A percentile compares a stretch with the other conserved stretches of the same genome.
Conservation (phyloP, 352 stramenopile genomes). For the Phytophthora palmivora region DNA sequence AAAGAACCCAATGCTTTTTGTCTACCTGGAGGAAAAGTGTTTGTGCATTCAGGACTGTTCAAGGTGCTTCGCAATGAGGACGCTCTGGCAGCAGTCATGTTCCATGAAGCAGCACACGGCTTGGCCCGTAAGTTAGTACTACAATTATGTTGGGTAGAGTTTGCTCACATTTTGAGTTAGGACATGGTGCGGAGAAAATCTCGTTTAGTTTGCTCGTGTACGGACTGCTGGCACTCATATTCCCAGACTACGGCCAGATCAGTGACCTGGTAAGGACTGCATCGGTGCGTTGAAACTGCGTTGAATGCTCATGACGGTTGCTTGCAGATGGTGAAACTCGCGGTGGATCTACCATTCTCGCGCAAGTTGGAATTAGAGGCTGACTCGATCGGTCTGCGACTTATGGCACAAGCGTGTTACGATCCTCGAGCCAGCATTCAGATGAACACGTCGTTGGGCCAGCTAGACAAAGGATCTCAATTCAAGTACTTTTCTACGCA, state of each 20-base stretch:
- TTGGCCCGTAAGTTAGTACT: constrained; percentile 54
- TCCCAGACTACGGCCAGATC: constrained; percentile 62
- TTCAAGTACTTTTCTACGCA: constrained; percentile 85
- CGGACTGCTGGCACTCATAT: constrained; percentile 53
- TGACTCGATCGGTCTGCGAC: constrained; percentile 56
- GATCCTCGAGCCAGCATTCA: constrained; percentile 61
- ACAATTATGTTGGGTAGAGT: background rate
- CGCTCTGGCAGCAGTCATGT: constrained; percentile 68
- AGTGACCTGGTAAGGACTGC: constrained; percentile 51
- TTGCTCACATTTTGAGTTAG: constrained; percentile 25
- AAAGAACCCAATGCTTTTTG: constrained; percentile 81
- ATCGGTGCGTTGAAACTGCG: background rate
- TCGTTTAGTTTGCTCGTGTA: constrained; percentile 72
- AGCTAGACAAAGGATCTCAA: constrained; percentile 37
- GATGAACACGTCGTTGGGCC: constrained; percentile 52
- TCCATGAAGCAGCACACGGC: constrained; percentile 76
- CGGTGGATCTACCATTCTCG: constrained; percentile 62
- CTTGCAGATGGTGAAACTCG: constrained; percentile 54
- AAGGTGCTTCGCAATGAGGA: constrained; percentile 71
- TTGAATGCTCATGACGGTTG: constrained; percentile 1
- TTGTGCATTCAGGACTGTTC: constrained; percentile 78
- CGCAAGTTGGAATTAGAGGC: constrained; percentile 64
- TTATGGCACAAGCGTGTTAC: constrained; percentile 71
- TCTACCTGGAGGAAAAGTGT: constrained; percentile 76
- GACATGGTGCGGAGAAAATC: constrained; percentile 76